A percentile compares a stretch with the other conserved stretches of the same genome.
Conservation (phyloP, 169 alveolate genomes). For the Cystoisospora suis region DNA sequence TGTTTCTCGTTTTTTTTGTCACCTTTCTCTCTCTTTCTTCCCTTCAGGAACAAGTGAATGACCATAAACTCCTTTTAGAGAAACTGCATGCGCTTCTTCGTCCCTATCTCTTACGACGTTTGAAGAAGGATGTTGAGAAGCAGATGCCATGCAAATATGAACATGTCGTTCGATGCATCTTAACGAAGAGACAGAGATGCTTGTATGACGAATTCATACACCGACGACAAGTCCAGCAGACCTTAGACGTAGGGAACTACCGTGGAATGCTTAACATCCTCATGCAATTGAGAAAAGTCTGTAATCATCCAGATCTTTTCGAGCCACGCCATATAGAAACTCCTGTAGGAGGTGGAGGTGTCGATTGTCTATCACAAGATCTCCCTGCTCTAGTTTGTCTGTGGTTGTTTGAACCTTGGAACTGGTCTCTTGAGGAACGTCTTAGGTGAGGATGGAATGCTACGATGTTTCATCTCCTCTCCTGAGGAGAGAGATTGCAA, state of each 20-base stretch:
- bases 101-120: conserved; percentile 96
- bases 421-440: conserved; percentile 34
- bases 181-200: conserved; percentile 85
- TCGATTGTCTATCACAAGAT: not conserved
- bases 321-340: conserved; percentile 84
- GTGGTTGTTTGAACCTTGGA: conserved; percentile 64
- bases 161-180: conserved; percentile 60
- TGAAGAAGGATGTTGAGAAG: conserved; percentile 98
- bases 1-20: not conserved
- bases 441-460: conserved; percentile 32
- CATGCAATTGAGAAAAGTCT: conserved; percentile 96
- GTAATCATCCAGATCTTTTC: conserved; percentile 98
- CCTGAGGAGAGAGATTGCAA: too few species aligned
- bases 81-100: conserved; percentile 95
- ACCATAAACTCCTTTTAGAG: conserved; percentile 74
- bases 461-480: too few species aligned
- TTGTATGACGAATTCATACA: conserved; percentile 97
- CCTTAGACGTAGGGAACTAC: conserved; percentile 84
- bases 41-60: conserved; percentile 55
- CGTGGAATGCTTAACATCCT: conserved; percentile 95
- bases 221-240: conserved; percentile 73
- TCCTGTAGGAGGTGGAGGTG: conserved; percentile 46
- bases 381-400: conserved; percentile 52
- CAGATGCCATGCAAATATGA: conserved; percentile 95
- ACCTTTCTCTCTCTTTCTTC: conserved; percentile 59